These are phyloP conservation scores for Poteriospumella lacustris DNA, from an alignment of 108 stramenopile species.

Conservation along the genomic window DNA sequence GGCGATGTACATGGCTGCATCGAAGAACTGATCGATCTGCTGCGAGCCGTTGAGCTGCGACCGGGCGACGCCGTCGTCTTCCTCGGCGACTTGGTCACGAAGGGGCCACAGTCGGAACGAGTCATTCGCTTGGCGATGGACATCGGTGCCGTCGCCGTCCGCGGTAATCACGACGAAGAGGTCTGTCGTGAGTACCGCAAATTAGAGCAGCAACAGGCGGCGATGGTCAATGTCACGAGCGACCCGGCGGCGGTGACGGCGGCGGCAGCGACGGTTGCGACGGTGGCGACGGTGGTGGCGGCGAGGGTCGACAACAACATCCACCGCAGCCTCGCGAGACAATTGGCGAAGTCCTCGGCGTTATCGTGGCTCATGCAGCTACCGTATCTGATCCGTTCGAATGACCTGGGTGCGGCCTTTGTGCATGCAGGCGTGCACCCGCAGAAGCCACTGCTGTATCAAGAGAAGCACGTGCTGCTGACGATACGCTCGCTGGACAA, in stretches of 20 bases:
- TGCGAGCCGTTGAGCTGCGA: constrained; percentile 72
- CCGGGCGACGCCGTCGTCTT: constrained; percentile 81
- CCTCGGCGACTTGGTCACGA: constrained; percentile 84
- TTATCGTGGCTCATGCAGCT: constrained; percentile 3
- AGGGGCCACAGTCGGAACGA: constrained; percentile 80
- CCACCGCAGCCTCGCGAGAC: neutral
- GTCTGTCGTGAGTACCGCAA: constrained; percentile 45
- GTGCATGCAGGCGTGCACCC: constrained; percentile 66
- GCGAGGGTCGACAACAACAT: neutral
- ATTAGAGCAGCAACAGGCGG: constrained; percentile 48
- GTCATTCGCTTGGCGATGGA: constrained; percentile 82
- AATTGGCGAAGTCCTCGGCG: neutral
- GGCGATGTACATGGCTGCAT: constrained; percentile 91
- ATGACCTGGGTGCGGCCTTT: constrained; percentile 72
- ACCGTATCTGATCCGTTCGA: constrained; percentile 64
- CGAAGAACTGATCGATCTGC: constrained; percentile 75
- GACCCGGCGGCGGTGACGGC: neutral
- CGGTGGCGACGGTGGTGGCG: neutral
- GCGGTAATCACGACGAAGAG: constrained; percentile 93
- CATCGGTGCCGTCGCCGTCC: constrained; percentile 79
- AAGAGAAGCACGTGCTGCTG: neutral
- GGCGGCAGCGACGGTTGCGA: neutral
- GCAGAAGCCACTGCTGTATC: neutral
- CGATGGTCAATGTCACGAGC: constrained; percentile 53
- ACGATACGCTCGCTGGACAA: neutral